Percentiles rank a stretch among this genome's conserved stretches.
Conservation (phyloP, 1,139 yeast species). For the Candida neerlandica region DNA sequence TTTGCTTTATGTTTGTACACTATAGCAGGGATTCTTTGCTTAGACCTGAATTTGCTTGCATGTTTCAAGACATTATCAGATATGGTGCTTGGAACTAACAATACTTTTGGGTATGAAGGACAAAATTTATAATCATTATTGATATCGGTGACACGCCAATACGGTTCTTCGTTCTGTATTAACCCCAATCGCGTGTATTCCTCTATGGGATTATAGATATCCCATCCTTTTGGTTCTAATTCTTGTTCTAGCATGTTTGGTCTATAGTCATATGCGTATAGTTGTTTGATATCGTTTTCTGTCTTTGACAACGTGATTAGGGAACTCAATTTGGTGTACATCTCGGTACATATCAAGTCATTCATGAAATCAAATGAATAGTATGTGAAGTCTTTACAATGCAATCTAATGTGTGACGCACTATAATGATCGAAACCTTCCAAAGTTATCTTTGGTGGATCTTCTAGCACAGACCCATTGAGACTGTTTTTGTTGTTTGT, state of each 20-base stretch:
- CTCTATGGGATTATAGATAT: conserved; percentile 56
- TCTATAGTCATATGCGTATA: conserved; percentile 51
- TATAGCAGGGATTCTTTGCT: conserved; percentile 79
- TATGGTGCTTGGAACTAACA: conserved; percentile 72
- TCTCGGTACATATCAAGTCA: conserved; percentile 65
- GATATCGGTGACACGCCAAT: conserved; percentile 72
- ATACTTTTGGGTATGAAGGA: conserved; percentile 68
- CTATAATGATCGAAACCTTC: conserved; percentile 44
- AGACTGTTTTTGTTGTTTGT: conserved; percentile 3
- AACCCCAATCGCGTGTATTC: conserved; percentile 75
- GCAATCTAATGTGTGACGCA: conserved; percentile 61
- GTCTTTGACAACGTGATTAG: conserved; percentile 50
- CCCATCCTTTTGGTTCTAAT: conserved; percentile 66
- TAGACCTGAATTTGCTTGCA: conserved; percentile 84
- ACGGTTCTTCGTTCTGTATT: conserved; percentile 18
- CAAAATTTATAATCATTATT: conserved; percentile 71
- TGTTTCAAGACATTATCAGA: conserved; percentile 83
- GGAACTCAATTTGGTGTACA: conserved; percentile 68
- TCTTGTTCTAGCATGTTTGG: conserved; percentile 66
- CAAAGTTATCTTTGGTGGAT: conserved; percentile 11
- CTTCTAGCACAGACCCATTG: conserved; percentile 7
- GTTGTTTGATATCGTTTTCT: conserved; percentile 42
- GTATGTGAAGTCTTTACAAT: conserved; percentile 87
- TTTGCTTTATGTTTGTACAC: conserved; percentile 66
- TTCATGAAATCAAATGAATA: conserved; percentile 73